phyloP scores from a whole-genome alignment of 139 green algal genomes.

The Tetradesmus lagerheimii region DNA sequence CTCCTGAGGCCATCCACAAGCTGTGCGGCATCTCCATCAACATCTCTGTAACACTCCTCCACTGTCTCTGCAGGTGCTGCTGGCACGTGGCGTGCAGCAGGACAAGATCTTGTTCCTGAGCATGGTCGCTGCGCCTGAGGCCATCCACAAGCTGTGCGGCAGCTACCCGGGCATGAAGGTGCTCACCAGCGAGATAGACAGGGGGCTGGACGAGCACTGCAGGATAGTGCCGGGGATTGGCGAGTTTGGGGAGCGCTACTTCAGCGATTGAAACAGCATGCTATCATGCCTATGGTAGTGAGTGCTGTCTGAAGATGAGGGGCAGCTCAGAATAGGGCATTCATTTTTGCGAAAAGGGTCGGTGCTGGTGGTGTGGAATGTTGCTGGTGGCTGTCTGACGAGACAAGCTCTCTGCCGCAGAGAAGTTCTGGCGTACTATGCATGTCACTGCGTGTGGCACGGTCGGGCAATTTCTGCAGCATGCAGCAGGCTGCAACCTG shows the following conservation, averaged over 20 bases:
- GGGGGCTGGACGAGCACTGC: constrained; percentile 82
- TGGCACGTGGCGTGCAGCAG: constrained; percentile 86
- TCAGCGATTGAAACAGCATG: constrained; percentile 49
- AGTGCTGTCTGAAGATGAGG: no score
- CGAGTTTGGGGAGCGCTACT: constrained; percentile 77
- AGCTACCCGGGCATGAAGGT: constrained; percentile 86
- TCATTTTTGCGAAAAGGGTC: no score
- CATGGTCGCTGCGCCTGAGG: constrained; percentile 93
- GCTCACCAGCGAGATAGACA: constrained; percentile 97
- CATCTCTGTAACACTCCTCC: background rate
- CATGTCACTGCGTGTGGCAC: no score
- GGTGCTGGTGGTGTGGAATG: no score
- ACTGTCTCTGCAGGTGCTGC: constrained; percentile 76
- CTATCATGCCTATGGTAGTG: no score
- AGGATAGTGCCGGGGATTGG: constrained; percentile 90
- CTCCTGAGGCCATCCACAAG: constrained; percentile 53
- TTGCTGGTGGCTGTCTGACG: no score
- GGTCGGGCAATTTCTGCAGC: no score
- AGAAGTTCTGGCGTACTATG: no score
- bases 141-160: constrained; percentile 79
- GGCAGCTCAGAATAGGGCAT: no score
- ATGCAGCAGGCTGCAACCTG: no score
- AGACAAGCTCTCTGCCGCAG: no score
- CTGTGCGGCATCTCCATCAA: background rate
- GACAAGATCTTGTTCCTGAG: constrained; percentile 95